Percentiles rank a stretch among this genome's conserved stretches.
Conservation (phyloP, 441 rosid species). For the Eruca vesicaria region DNA sequence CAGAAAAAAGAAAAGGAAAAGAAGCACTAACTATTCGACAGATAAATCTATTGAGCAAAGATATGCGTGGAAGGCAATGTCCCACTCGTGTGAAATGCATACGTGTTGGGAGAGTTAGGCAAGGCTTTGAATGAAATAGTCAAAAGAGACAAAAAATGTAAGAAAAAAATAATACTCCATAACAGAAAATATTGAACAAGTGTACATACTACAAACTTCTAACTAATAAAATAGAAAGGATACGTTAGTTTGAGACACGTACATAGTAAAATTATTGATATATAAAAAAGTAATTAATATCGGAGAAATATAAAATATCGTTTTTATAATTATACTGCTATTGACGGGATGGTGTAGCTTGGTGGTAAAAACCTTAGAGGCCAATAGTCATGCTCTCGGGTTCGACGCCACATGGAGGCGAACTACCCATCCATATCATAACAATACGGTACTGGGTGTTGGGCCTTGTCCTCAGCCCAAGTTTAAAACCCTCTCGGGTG, state of each 20-base stretch:
- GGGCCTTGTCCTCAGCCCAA: too few relatives aligned
- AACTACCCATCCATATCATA: too few relatives aligned
- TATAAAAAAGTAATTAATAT: too few relatives aligned
- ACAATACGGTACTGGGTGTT: too few relatives aligned
- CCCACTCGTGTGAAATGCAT: slow-evolving; percentile 22
- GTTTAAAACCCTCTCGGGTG: too few relatives aligned
- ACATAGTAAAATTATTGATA: too few relatives aligned
- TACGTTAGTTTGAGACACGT: slow-evolving; percentile 19
- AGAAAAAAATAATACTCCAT: neutral
- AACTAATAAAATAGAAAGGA: neutral
- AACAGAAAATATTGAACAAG: slow-evolving; percentile 19
- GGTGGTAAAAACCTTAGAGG: too few relatives aligned
- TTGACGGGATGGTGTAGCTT: too few relatives aligned
- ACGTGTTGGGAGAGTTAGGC: slow-evolving; percentile 32
- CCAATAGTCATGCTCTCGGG: too few relatives aligned
- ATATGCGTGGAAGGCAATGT: slow-evolving; percentile 21
- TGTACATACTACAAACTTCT: slow-evolving; percentile 30
- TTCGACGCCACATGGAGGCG: too few relatives aligned
- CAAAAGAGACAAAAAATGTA: neutral
- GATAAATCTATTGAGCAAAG: neutral
- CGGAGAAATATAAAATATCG: neutral
- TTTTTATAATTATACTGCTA: neutral
- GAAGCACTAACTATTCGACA: slow-evolving; percentile 25
- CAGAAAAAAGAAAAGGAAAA: neutral
- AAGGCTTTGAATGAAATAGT: slow-evolving; percentile 12